These are phyloP conservation scores for Cytospora schulzeri DNA, from an alignment of 2,329 filamentous ascomycete species.

Conservation along the genomic window DNA sequence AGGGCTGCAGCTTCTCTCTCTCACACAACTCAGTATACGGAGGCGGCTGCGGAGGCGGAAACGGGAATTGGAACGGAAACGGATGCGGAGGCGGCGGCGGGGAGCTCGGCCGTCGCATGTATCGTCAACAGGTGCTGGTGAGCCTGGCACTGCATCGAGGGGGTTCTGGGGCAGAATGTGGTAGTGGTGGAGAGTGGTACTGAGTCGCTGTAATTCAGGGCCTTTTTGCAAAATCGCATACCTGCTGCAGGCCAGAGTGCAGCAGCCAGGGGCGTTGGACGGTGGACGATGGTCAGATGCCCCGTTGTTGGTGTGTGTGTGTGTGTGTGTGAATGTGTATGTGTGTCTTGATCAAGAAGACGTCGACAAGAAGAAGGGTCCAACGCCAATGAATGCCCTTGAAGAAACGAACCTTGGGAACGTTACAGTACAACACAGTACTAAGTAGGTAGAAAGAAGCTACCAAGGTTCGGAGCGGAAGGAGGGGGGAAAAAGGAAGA, in stretches of 20 bases:
- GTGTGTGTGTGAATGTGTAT: too few relatives aligned
- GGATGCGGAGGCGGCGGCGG: not conserved
- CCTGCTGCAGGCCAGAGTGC: conserved; percentile 9
- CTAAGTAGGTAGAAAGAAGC: not conserved
- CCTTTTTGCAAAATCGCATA: conserved; percentile 8
- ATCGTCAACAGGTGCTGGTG: conserved; percentile 13
- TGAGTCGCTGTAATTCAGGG: conserved; percentile 11
- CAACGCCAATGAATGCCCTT: not conserved
- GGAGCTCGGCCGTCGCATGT: conserved; percentile 17
- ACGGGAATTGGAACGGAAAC: not conserved
- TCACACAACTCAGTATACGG: not conserved
- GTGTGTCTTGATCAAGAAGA: not conserved
- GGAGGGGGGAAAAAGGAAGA: not conserved
- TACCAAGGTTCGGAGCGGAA: not conserved
- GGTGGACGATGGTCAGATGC: not conserved
- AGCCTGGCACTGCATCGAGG: conserved; percentile 18
- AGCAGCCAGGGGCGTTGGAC: not conserved
- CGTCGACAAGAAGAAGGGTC: not conserved
- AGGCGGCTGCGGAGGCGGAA: not conserved
- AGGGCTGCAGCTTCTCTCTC: conserved; percentile 8
- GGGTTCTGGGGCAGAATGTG: conserved; percentile 9
- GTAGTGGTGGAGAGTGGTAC: conserved; percentile 2
- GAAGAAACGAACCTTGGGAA: not conserved
- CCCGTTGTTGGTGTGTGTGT: too few relatives aligned
- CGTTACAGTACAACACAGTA: not conserved